Base-by-base conservation (phyloP, 1,284 basidiomycete species). In the Meira nashicola region DNA sequence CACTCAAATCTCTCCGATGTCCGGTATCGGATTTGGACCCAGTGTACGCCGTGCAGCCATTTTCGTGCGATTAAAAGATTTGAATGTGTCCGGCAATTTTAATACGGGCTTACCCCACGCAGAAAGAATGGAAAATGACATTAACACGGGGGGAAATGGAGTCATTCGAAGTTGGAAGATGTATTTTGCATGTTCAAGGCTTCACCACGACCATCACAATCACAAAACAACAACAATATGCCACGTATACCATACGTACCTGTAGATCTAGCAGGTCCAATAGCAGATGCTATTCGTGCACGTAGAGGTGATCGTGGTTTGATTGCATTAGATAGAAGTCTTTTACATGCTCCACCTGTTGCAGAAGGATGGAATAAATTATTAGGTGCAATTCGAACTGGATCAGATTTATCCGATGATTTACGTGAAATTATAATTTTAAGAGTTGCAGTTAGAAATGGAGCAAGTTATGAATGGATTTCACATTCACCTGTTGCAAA, bases 401-500 rank as follows among this genome's bases (percentile, higher is more conserved):
- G 73, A 53, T 80, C 76, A 57, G 76, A 75, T 52, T 67, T 81
- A 33, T 77, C 76, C 0, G 80, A 76, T 47, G 80, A 81, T 60
- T 66, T 81, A 14, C 63, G 80, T 28, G 80, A 81, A 63, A 68
- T 80, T 54, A 78, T 81, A 73, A 80, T 81, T 59, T 69, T 80
- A 2, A 77, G 80, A 14, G 80, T 81, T 1, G 80, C 80, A 1
- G 79, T 77, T 0, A 75, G 78, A 56, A 81, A 81, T 61, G 68
- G 69, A 25, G 80, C 80, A 23, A 72, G 77, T 19, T 81, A 80
- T 58, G 80, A 81, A 62, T 81, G 80, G 80, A 77, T 80, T 55
- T 80, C 78, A 43, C 78, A 78, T 56, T 78, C 76, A n/a, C 72
- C 71, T 50, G 75, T 80, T 48, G 79, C 74, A 1, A 55, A 60